Conservation (phyloP, 441 rosid species). For the Erodium moschatum region DNA sequence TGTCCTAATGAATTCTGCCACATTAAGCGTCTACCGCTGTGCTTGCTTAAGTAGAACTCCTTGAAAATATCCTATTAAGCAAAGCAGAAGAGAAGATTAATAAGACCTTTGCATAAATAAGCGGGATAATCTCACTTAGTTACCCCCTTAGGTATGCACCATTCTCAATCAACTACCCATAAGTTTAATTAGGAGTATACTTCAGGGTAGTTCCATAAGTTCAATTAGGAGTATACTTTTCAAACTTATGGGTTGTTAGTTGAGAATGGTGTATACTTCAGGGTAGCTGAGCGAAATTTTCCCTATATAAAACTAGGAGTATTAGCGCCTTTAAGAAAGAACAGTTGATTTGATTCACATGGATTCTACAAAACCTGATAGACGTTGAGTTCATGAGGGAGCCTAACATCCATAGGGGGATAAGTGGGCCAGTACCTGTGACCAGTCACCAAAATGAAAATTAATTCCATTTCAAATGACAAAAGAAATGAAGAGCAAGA, state of each 20-base stretch:
- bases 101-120: neutral
- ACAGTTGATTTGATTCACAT: neutral
- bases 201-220: too few species aligned
- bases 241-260: too few species aligned
- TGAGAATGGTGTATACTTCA: too few species aligned
- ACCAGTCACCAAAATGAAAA: constrained; percentile 22
- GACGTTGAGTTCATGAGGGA: constrained; percentile 94
- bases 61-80: constrained; percentile 77
- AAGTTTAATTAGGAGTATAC: too few species aligned
- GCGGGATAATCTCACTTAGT: too few species aligned
- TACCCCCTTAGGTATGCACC: too few species aligned
- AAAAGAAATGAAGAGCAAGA: neutral
- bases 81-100: constrained; percentile 14
- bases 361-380: constrained; percentile 60
- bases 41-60: constrained; percentile 92
- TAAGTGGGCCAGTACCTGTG: constrained; percentile 99
- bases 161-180: too few species aligned
- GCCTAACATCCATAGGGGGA: constrained; percentile 98
- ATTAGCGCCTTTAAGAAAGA: neutral
- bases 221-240: too few species aligned
- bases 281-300: too few species aligned
- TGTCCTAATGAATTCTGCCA: constrained; percentile 98
- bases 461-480: constrained; percentile 9
- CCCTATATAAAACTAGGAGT: too few species aligned
- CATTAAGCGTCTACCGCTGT: constrained; percentile 96